Conservation (phyloP, 768 basidiomycete species). For the Kwoniella sp. region DNA sequence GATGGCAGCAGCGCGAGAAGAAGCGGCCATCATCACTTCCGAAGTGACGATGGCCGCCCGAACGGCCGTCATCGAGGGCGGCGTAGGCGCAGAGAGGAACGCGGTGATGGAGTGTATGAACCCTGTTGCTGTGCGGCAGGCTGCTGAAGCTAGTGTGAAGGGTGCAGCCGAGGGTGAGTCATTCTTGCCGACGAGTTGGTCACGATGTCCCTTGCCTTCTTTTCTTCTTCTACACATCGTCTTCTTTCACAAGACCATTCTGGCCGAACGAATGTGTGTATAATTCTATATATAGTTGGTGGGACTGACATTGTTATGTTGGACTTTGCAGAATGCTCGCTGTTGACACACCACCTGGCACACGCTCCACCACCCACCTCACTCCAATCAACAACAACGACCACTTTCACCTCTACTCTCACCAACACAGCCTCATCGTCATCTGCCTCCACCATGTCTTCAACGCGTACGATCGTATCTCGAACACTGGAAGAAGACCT, state of each 20-base stretch:
- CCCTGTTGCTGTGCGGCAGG: constrained; percentile 36
- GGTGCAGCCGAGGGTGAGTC: constrained; percentile 20
- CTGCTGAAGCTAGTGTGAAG: constrained; percentile 24
- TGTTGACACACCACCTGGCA: constrained; percentile 25
- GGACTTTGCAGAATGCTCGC: constrained; percentile 11
- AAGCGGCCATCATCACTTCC: constrained; percentile 22
- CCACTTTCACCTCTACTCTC: constrained; percentile 2
- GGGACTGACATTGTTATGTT: too few relatives aligned
- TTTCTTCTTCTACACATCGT: not conserved
- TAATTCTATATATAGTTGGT: too few relatives aligned
- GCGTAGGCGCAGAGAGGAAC: constrained; percentile 13
- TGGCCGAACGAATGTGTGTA: too few relatives aligned
- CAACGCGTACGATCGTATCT: constrained; percentile 22
- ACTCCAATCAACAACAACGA: constrained; percentile 4
- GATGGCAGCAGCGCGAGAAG: constrained; percentile 29
- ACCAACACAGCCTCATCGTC: not conserved
- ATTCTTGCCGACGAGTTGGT: too few relatives aligned
- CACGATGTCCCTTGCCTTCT: too few relatives aligned
- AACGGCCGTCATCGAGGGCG: constrained; percentile 10
- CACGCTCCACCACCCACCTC: constrained; percentile 18
- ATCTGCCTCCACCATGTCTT: constrained; percentile 4
- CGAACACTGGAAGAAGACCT: constrained; percentile 27
- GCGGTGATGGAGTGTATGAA: constrained; percentile 28
- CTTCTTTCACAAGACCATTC: not conserved
- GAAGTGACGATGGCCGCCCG: constrained; percentile 26